These are phyloP conservation scores for Tothia fuscella DNA, from an alignment of 2,329 filamentous ascomycete species.

Conservation along the genomic window DNA sequence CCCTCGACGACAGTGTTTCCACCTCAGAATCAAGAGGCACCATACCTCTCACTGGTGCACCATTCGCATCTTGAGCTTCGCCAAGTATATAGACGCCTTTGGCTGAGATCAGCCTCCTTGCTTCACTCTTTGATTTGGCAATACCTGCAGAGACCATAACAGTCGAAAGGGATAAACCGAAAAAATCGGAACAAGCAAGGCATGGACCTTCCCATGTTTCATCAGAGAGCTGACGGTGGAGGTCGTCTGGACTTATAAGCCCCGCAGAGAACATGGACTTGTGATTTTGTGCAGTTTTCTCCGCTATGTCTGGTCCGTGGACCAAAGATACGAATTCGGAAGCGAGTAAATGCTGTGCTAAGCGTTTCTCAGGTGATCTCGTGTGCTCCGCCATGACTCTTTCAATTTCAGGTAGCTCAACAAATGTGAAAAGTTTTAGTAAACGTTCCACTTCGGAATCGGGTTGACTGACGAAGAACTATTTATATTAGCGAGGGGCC, in stretches of 20 bases:
- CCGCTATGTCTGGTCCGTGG: constrained; percentile 56
- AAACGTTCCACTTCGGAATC: constrained; percentile 73
- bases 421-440: constrained; percentile 81
- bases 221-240: not conserved
- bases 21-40: not conserved
- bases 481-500: not conserved
- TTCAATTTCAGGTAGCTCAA: constrained; percentile 58
- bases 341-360: constrained; percentile 75
- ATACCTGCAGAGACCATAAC: constrained; percentile 23
- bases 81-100: constrained; percentile 21
- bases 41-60: not conserved
- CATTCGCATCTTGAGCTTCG: not conserved
- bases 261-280: constrained; percentile 30
- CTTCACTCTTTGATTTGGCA: constrained; percentile 20
- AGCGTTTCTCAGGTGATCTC: constrained; percentile 54
- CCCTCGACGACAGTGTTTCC: not conserved
- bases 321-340: constrained; percentile 69
- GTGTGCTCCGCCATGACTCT: constrained; percentile 56
- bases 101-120: constrained; percentile 18
- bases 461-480: constrained; percentile 74
- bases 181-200: constrained; percentile 19
- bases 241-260: not conserved
- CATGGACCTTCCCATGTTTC: constrained; percentile 11
- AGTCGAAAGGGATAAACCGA: constrained; percentile 17
- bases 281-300: constrained; percentile 47